Evolutionary conservation across 306 rosid species (phyloP), one percentile per base, ranked within the genome.

Genomic region (Quercus gilva): DNA sequence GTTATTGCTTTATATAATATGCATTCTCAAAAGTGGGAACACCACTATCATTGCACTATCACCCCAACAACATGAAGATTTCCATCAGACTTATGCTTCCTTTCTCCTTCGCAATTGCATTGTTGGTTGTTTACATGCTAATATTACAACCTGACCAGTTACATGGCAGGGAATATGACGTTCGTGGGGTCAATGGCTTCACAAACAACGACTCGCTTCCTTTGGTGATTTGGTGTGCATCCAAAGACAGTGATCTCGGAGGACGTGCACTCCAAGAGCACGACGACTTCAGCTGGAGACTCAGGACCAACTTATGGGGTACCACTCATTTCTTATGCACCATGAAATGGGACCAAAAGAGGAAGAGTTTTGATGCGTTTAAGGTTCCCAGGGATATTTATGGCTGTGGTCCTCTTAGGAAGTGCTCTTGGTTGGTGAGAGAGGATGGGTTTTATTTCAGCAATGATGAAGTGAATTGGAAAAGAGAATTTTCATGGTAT

Each of bases 401-500:
- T 1, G 84, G 98, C 3, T 94, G 98, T 55, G 85, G 90, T 2
- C 78, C 65, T 29, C 55, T 78, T 1, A 87, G 87, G 81, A 84
- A 76, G 49, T 94, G 97, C 6, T 87, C 84, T 52, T 92, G 97
- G 97, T 61, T 83, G 84, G 97, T 92, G 10, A 88, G 80, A 9
- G 88, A 92, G 74, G 73, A 89, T 79, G 98, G 98, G 0, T 94
- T 94, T 56, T 94, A 81, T 74, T 94, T 92, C 84, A 94, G 98
- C 78, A 85, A 82, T 52, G 98, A 92, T 77, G 91, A 87, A 65
- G 86, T 94, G 0, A 88, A 86, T 33, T 94, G 98, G 98, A 87
- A 71, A 63, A 92, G 82, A 60, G 92, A 90, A 59, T 94, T 94
- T 60, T 73, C 86, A 43, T 94, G 98, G 98, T 87, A 73, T 78